These are phyloP conservation scores for Trichoderma harzianum DNA, from an alignment of 2,329 filamentous ascomycete species.

Conservation along the genomic window DNA sequence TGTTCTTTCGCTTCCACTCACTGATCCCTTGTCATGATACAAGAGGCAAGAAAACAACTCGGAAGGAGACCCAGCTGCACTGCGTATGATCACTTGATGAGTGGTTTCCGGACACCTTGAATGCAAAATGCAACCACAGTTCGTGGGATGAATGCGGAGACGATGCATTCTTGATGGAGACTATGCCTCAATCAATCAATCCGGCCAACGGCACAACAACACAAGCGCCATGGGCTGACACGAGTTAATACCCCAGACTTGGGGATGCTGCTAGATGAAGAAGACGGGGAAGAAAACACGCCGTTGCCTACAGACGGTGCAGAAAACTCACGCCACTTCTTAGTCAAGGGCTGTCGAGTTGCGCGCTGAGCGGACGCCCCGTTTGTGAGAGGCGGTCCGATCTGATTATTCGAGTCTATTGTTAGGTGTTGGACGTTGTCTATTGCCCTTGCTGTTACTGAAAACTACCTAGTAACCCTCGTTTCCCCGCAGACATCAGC, in stretches of 20 bases:
- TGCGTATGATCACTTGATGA: slow-evolving; percentile 1
- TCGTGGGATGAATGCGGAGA: not conserved
- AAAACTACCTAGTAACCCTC: not conserved
- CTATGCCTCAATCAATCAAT: not conserved
- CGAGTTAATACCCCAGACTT: not conserved
- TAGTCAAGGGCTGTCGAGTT: not conserved
- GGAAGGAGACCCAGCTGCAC: not conserved
- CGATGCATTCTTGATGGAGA: not conserved
- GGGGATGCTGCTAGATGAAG: not conserved
- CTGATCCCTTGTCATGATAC: not conserved
- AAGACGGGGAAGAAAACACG: not conserved
- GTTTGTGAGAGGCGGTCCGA: slow-evolving; percentile 6
- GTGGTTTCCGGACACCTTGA: not conserved
- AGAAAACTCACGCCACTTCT: not conserved
- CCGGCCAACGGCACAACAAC: not conserved
- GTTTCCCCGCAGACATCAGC: not conserved
- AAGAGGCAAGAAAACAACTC: slow-evolving; percentile 3
- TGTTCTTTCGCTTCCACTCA: slow-evolving; percentile 3
- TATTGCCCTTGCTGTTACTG: not conserved
- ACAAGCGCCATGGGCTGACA: not conserved
- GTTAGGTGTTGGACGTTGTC: not conserved
- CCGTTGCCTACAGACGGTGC: not conserved
- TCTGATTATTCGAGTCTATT: not conserved
- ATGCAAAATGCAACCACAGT: not conserved
- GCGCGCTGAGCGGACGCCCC: not conserved